Base-by-base conservation (phyloP, 768 basidiomycete genomes). In the Cyclocybe cylindracea region DNA sequence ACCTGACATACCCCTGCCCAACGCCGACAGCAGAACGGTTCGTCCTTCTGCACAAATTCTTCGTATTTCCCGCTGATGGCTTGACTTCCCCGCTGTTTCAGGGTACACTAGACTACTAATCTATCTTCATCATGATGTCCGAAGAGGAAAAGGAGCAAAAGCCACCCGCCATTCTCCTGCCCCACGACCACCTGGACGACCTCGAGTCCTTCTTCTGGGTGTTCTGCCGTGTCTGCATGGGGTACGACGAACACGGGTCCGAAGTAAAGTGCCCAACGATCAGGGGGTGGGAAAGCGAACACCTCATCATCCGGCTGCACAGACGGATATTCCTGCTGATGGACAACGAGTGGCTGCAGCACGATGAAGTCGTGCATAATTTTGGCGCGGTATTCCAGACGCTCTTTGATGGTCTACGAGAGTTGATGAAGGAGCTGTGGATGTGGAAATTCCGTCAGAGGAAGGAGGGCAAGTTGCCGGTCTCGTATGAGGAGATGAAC, bases 161-260 rank as follows among this genome's bases (percentile, higher is more conserved):
- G 10, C 31, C 10, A 16, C 24, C 24, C 24, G 24, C 24, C 24
- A 10, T n/a, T 16, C 13, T 24, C 14, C 39, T 40, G 24, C 11
- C 41, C n/a, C 52, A 54, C 18, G 56, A 58, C 43, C 37, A 58
- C 7, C 44, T 58, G 1, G 56, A 58, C 35, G 56, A 58, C 38
- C 32, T 58, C 10, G 46, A 58, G 34, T 54, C 56, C 2, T 48
- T 54, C 14, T 54, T 54, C 38, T 57, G 47, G 44, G 44, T 53
- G 7, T 36, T 57, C 7, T 19, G 13, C n/a, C 37, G 45, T 39
- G 54, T 57, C 40, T 55, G 54, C 35, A 5, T 3, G 24, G 24
- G 24, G 3, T 4, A 48, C 24, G 1, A 51, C 32, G 33, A 51
- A 40, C 19, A 41, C 29, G 4, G 49, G 46, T 9, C 16, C 29